phyloP scores from a whole-genome alignment of 352 stramenopile species.

The Phytopythium chamaehyphon region DNA sequence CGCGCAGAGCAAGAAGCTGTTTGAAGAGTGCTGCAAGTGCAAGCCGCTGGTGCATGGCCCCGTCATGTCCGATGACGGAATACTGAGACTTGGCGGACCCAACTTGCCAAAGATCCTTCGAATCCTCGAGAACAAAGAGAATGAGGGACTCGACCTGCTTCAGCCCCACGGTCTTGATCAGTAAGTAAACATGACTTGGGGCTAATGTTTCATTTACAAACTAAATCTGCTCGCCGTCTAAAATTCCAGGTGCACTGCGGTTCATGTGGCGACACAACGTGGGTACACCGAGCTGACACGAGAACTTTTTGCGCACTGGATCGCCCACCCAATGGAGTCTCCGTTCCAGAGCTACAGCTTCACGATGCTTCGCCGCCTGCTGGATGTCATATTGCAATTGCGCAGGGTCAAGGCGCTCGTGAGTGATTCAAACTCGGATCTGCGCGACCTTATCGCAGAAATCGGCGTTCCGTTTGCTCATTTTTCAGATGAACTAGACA shows the following conservation, averaged over 20 bases:
- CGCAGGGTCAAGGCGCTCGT: slow-evolving; percentile 47
- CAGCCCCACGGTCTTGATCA: slow-evolving; percentile 60
- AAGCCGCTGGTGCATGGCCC: slow-evolving; percentile 48
- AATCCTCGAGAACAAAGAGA: slow-evolving; percentile 54
- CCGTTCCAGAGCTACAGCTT: slow-evolving; percentile 65
- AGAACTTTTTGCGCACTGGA: slow-evolving; percentile 61
- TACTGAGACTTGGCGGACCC: slow-evolving; percentile 57
- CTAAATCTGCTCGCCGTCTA: background rate
- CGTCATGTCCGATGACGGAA: slow-evolving; percentile 44
- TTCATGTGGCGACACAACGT: slow-evolving; percentile 62
- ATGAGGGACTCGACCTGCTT: slow-evolving; percentile 51
- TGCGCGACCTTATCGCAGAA: slow-evolving; percentile 42
- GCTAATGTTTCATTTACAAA: background rate
- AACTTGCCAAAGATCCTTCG: slow-evolving; percentile 61
- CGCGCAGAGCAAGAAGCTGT: slow-evolving; percentile 63
- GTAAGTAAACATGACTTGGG: slow-evolving; percentile 15
- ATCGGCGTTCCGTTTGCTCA: slow-evolving; percentile 55
- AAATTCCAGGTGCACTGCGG: slow-evolving; percentile 35
- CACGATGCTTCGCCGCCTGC: slow-evolving; percentile 36
- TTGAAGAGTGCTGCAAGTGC: slow-evolving; percentile 75
- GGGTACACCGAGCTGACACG: slow-evolving; percentile 61
- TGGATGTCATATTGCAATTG: slow-evolving; percentile 45
- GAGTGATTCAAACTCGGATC: slow-evolving; percentile 52
- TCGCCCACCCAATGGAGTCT: slow-evolving; percentile 52
- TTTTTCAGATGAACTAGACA: slow-evolving; percentile 66